Evolutionary conservation across 768 basidiomycete genomes (phyloP).

Genomic region (Exsudoporus frostii): DNA sequence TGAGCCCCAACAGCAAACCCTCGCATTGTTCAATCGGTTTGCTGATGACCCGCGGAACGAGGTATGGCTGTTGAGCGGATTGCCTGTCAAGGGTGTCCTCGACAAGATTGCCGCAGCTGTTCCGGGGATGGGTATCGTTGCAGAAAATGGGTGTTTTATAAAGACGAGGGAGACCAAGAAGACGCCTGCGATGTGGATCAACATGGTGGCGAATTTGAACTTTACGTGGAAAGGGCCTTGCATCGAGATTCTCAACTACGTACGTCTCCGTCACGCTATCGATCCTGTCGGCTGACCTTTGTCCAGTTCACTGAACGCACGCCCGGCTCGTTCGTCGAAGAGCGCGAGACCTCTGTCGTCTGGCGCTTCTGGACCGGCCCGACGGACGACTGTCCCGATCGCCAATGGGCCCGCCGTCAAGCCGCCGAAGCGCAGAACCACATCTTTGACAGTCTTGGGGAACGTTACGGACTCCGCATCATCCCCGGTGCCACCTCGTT

Average conservation of each 20-base stretch:
- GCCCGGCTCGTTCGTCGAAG: slow-evolving; percentile 80
- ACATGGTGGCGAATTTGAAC: slow-evolving; percentile 76
- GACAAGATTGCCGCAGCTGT: slow-evolving; percentile 58
- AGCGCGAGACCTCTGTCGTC: slow-evolving; percentile 76
- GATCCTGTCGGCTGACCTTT: neutral
- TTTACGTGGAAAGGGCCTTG: slow-evolving; percentile 79
- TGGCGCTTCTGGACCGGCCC: slow-evolving; percentile 80
- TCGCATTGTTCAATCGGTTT: slow-evolving; percentile 54
- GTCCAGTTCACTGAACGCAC: slow-evolving; percentile 86
- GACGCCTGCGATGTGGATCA: slow-evolving; percentile 57
- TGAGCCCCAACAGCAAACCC: slow-evolving; percentile 35
- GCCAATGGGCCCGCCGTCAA: slow-evolving; percentile 81
- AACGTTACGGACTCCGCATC: slow-evolving; percentile 79
- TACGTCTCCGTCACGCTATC: slow-evolving; percentile 35
- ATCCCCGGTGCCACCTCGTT: slow-evolving; percentile 78
- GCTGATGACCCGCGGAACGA: slow-evolving; percentile 66
- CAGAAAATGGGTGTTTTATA: slow-evolving; percentile 87
- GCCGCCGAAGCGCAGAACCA: slow-evolving; percentile 92
- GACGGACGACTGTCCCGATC: slow-evolving; percentile 48
- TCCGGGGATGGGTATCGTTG: slow-evolving; percentile 76
- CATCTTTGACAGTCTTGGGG: slow-evolving; percentile 83
- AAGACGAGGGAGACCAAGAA: slow-evolving; percentile 44
- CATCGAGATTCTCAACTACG: slow-evolving; percentile 81
- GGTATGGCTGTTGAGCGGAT: slow-evolving; percentile 79
- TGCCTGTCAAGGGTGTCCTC: slow-evolving; percentile 60